These are phyloP conservation scores for Cladorrhinum sp. DNA, from an alignment of 2,329 filamentous ascomycete species.

Conservation along the genomic window DNA sequence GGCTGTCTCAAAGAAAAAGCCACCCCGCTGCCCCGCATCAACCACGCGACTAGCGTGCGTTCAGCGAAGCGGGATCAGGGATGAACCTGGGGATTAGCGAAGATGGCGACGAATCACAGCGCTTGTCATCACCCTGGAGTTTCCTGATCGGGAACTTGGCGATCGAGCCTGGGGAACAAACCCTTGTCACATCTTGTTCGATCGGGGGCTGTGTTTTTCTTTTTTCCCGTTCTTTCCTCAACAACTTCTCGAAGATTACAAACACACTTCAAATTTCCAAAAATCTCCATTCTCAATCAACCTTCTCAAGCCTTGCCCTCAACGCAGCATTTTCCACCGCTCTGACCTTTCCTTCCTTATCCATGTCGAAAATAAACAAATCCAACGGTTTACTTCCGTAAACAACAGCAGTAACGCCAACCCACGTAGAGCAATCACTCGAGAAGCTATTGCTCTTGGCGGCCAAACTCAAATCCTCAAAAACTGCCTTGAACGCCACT, in stretches of 20 bases:
- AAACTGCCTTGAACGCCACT: slow-evolving; percentile 36
- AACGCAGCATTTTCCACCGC: slow-evolving; percentile 29
- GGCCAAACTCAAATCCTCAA: slow-evolving; percentile 30
- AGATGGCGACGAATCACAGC: neutral
- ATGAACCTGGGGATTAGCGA: neutral
- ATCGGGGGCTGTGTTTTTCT: neutral
- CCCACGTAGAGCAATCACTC: slow-evolving; percentile 28
- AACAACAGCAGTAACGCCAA: slow-evolving; percentile 24
- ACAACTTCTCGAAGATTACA: neutral
- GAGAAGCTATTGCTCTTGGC: slow-evolving; percentile 16
- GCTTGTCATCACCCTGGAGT: neutral
- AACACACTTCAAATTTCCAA: neutral
- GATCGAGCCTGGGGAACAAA: neutral
- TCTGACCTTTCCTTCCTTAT: slow-evolving; percentile 21
- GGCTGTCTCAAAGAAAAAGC: neutral
- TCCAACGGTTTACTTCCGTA: slow-evolving; percentile 28
- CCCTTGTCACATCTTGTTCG: neutral
- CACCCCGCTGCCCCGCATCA: neutral
- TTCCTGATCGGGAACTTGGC: slow-evolving; percentile 2
- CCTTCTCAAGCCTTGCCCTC: slow-evolving; percentile 26
- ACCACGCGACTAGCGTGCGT: neutral
- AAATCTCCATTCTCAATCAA: slow-evolving; percentile 1
- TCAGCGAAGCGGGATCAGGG: neutral
- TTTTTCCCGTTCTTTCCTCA: neutral
- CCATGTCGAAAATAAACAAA: slow-evolving; percentile 30